Evolutionary conservation across 2,329 filamentous ascomycete species (phyloP), one percentile per base, ranked within the genome.

Genomic region (Fusarium siculi): DNA sequence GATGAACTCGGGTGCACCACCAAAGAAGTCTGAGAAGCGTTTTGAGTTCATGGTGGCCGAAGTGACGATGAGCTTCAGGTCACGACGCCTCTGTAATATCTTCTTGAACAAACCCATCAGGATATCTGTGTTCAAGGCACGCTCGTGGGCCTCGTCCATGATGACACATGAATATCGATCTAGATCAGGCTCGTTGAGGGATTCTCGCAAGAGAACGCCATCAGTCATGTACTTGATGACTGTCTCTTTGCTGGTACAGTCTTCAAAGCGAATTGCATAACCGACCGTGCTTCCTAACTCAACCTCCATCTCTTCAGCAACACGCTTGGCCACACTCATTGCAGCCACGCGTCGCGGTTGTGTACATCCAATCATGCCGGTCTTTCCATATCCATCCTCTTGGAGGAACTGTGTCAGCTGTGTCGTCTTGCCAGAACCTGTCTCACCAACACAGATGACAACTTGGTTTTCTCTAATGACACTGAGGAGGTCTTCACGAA

Each of bases 161-260:
- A 99, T 99, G 77, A 99, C 95, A 80, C 95, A 98, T 19, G 96
- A 97, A 81, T 99, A 99, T 73, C 94, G 93, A 81, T 98, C 96
- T 50, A 99, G 87, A 80, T 99, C 96, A 11, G 93, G 90, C 81
- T 98, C 96, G 67, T 95, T 95, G 16, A 99, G 87, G 10, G 95
- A 98, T 79, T 99, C 97, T 84, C 96, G 90, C 37, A 99, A 88
- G 49, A 99, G 85, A 28, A 99, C 94, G 85, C 96, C 96, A 79
- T 99, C 97, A 0, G 96, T 99, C 95, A 99, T 98, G 82, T 99
- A 99, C 83, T 99, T 99, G 84, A 99, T 98, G 67, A 92, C 87
- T 0, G 96, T 99, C 65, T 98, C 93, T 75, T 95, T 94, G 85
- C 94, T 97, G 3, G 96, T 99, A 82, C 95, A 98, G 81, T 99